These are phyloP conservation scores for Gynochthodes officinalis DNA, from an alignment of 257 asterid genomes.

Conservation along the genomic window DNA sequence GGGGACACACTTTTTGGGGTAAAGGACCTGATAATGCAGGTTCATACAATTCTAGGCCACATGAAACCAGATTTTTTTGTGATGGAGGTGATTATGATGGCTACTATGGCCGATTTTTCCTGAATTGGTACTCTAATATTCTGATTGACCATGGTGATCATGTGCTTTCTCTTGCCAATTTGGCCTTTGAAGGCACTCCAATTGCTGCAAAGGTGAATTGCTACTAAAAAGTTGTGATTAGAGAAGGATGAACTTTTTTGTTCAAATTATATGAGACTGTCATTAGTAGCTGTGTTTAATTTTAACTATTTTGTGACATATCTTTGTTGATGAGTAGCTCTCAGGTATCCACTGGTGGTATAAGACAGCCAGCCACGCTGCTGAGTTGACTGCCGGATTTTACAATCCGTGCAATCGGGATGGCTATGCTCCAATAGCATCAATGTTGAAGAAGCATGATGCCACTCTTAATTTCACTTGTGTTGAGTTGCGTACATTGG, in stretches of 20 bases:
- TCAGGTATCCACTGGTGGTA: constrained; percentile 94
- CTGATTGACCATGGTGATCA: constrained; percentile 75
- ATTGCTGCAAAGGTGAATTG: constrained; percentile 30
- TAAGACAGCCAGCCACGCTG: constrained; percentile 93
- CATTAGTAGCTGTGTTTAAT: background rate
- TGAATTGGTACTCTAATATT: constrained; percentile 72
- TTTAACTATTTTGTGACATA: background rate
- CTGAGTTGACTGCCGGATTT: constrained; percentile 87
- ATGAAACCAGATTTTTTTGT: constrained; percentile 50
- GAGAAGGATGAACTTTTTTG: background rate
- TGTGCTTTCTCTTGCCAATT: constrained; percentile 71
- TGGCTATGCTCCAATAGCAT: constrained; percentile 64
- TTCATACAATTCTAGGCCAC: constrained; percentile 33
- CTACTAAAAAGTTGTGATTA: constrained; percentile 17
- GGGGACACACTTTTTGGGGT: constrained; percentile 68
- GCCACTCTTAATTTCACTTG: constrained; percentile 70
- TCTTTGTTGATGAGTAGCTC: constrained; percentile 37
- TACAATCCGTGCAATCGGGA: constrained; percentile 65
- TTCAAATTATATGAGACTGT: background rate
- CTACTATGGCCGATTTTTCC: constrained; percentile 65
- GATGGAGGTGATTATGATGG: constrained; percentile 58
- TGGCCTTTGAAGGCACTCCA: constrained; percentile 49
- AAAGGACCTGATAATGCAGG: constrained; percentile 46
- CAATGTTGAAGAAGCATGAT: constrained; percentile 61
- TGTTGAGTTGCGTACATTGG: constrained; percentile 64